Evolutionary conservation across 192 early-diverging fungal species (phyloP).

Genomic region (Gamsiella multidivaricata): DNA sequence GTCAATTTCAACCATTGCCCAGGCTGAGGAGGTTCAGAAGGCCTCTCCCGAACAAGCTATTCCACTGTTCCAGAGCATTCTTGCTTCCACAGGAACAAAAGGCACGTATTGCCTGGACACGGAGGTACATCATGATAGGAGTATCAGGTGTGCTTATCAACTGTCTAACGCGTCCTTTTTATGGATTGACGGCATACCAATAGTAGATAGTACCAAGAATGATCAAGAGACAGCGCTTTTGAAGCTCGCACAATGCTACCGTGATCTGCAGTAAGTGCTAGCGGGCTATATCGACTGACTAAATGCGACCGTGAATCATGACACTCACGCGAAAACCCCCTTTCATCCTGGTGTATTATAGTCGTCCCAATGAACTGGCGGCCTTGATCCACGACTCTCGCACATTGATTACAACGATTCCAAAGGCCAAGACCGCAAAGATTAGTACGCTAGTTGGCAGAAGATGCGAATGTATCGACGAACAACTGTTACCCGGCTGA

Average conservation of each 20-base stretch:
- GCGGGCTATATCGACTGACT: too few species aligned
- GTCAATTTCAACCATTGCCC: conserved; percentile 47
- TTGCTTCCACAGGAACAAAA: conserved; percentile 52
- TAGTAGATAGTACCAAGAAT: conserved; percentile 48
- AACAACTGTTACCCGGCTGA: too few species aligned
- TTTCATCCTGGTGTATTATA: too few species aligned
- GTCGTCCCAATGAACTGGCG: conserved; percentile 81
- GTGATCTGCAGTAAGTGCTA: conserved; percentile 68
- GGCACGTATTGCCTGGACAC: conserved; percentile 13
- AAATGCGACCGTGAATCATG: too few species aligned
- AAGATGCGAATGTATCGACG: too few species aligned
- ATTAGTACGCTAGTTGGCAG: conserved; percentile 63
- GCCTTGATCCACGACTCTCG: conserved; percentile 84
- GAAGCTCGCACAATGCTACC: conserved; percentile 80
- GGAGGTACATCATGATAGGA: too few species aligned
- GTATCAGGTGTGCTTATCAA: too few species aligned
- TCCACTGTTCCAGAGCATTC: conserved; percentile 68
- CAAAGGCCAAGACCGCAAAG: conserved; percentile 97
- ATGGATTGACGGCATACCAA: too few species aligned
- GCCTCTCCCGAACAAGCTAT: conserved; percentile 72
- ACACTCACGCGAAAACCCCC: too few species aligned
- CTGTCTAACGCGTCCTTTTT: too few species aligned
- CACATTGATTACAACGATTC: conserved; percentile 80
- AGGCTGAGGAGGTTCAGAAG: conserved; percentile 70
- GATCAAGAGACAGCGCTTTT: conserved; percentile 77